These are phyloP conservation scores for Yamadazyma triangularis DNA, from an alignment of 1,139 yeast species.

Conservation along the genomic window DNA sequence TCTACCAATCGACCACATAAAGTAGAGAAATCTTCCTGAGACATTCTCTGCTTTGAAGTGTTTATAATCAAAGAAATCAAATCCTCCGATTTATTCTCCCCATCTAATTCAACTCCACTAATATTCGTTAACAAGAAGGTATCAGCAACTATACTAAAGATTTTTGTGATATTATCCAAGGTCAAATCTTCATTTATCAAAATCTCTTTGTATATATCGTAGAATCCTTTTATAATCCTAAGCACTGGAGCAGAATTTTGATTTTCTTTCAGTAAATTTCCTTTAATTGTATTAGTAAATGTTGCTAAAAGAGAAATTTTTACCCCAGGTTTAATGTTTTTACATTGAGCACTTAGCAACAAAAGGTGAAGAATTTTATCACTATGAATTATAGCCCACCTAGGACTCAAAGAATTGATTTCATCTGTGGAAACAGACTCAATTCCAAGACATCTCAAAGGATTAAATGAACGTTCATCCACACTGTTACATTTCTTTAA, in stretches of 20 bases:
- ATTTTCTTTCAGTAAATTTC: neutral
- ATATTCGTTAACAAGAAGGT: neutral
- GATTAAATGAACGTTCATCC: slow-evolving; percentile 20
- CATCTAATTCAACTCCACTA: neutral
- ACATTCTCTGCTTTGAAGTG: neutral
- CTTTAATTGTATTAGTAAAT: slow-evolving; percentile 3
- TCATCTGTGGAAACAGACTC: slow-evolving; percentile 28
- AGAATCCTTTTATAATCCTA: neutral
- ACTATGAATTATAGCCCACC: slow-evolving; percentile 31
- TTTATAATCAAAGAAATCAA: neutral
- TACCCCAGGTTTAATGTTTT: slow-evolving; percentile 17
- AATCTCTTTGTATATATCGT: too few relatives aligned
- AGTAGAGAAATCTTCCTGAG: neutral
- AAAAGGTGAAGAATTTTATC: slow-evolving; percentile 28
- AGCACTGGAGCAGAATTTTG: neutral
- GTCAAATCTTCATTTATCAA: neutral
- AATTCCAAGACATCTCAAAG: slow-evolving; percentile 29
- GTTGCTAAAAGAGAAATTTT: slow-evolving; percentile 15
- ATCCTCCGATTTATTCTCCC: neutral
- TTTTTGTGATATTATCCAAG: neutral
- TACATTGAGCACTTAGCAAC: slow-evolving; percentile 20
- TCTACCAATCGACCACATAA: slow-evolving; percentile 1
- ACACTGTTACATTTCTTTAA: slow-evolving; percentile 20
- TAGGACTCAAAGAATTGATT: slow-evolving; percentile 25
- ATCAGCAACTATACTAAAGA: neutral